Conservation (phyloP, 768 basidiomycete genomes). For the Hericium coralloides region DNA sequence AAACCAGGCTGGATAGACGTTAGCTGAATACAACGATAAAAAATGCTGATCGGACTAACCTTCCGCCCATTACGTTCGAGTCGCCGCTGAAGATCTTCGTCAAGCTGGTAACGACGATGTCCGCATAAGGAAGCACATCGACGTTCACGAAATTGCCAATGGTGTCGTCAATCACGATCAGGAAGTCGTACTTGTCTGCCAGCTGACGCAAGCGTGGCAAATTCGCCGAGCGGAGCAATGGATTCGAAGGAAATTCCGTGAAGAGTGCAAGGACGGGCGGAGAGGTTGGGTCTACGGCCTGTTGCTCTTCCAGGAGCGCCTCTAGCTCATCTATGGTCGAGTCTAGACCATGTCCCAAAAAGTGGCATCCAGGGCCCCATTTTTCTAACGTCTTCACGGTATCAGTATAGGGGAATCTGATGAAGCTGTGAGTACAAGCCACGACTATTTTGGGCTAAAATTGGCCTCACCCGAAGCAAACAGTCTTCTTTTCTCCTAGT, state of each 20-base stretch:
- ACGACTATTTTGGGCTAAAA: not conserved
- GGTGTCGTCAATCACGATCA: conserved; percentile 89
- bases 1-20: conserved; percentile 51
- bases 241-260: conserved; percentile 94
- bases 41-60: conserved; percentile 38
- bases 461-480: conserved; percentile 83
- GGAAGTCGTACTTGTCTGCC: conserved; percentile 83
- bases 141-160: conserved; percentile 94
- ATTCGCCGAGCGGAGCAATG: conserved; percentile 79
- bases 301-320: conserved; percentile 42
- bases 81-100: conserved; percentile 94
- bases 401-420: conserved; percentile 90
- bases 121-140: conserved; percentile 76
- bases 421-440: not conserved
- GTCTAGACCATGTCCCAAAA: conserved; percentile 75
- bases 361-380: conserved; percentile 92
- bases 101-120: conserved; percentile 86
- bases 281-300: conserved; percentile 27
- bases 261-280: conserved; percentile 75
- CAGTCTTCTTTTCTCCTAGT: conserved; percentile 62
- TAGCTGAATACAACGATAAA: not conserved
- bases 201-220: conserved; percentile 64
- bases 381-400: conserved; percentile 91
- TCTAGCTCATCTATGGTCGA: conserved; percentile 70
- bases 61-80: conserved; percentile 95